Conservation (phyloP, 768 basidiomycete genomes). For the Pisolithus tinctorius region DNA sequence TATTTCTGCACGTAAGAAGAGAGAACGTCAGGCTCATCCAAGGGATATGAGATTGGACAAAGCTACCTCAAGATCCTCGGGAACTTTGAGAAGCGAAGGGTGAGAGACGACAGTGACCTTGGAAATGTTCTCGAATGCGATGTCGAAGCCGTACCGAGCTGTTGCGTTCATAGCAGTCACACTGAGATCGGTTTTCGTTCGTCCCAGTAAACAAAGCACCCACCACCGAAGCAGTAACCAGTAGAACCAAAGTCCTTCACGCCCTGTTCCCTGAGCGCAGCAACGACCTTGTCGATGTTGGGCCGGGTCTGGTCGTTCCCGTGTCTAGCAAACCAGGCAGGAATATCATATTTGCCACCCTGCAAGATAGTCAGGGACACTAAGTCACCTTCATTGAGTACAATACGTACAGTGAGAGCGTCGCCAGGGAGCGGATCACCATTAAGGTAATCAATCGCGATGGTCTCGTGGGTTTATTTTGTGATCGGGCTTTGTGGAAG, state of each 20-base stretch:
- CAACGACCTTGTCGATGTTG: conserved; percentile 48
- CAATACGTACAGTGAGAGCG: conserved; percentile 6
- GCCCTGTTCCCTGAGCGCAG: conserved; percentile 50
- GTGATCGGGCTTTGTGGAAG: not conserved
- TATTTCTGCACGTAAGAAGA: conserved; percentile 37
- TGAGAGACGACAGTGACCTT: conserved; percentile 47
- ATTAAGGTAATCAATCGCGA: conserved; percentile 31
- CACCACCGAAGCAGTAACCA: conserved; percentile 69
- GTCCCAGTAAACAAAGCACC: conserved; percentile 3
- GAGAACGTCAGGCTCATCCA: not conserved
- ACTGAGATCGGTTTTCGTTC: not conserved
- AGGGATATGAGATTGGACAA: not conserved
- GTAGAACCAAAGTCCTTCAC: conserved; percentile 51
- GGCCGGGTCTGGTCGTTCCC: conserved; percentile 36
- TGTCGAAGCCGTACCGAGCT: conserved; percentile 56
- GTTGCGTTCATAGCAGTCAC: not conserved
- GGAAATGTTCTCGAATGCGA: conserved; percentile 49
- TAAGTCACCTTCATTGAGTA: not conserved
- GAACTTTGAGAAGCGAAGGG: conserved; percentile 54
- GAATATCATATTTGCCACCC: conserved; percentile 26
- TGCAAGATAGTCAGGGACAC: not conserved
- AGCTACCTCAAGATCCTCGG: conserved; percentile 55
- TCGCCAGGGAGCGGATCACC: conserved; percentile 28
- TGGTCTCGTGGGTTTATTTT: conserved; percentile 7
- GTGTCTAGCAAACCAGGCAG: conserved; percentile 41